Percentiles rank a stretch among this genome's conserved stretches.
These are phyloP conservation scores for Trichosporon asahii DNA, from an alignment of 1,284 basidiomycete genomes.

Conservation along the genomic window DNA sequence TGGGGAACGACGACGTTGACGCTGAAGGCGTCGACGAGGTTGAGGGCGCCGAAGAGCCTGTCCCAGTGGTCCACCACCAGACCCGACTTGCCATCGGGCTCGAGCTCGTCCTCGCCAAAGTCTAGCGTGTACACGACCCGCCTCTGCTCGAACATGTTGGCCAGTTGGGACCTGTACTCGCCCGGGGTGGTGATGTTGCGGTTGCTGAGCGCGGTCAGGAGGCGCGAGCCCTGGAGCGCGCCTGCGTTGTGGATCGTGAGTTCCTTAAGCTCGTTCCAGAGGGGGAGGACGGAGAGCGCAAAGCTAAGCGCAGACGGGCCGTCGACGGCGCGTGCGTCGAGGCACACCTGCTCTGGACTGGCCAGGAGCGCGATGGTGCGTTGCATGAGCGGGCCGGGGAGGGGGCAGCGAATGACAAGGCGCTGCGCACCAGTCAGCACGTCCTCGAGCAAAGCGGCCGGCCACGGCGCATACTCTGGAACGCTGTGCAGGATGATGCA, in stretches of 20 bases:
- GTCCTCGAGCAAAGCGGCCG: not conserved
- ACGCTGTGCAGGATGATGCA: conserved; percentile 3
- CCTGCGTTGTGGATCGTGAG: conserved; percentile 1
- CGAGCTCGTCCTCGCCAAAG: not conserved
- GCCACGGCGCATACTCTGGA: conserved; percentile 2
- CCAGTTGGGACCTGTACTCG: conserved; percentile 5
- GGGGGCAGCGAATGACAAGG: not conserved
- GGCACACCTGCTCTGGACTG: not conserved
- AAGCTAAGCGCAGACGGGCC: not conserved
- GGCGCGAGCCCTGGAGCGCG: not conserved
- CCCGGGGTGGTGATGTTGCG: not conserved
- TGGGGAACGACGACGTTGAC: conserved; percentile 6
- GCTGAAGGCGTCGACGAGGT: not conserved
- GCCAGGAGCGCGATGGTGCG: conserved; percentile 4
- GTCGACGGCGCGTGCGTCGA: not conserved
- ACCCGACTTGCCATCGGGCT: not conserved
- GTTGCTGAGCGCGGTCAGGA: not conserved
- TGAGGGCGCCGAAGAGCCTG: conserved; percentile 2
- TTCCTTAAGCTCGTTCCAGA: conserved; percentile 4
- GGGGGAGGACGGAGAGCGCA: conserved; percentile 8
- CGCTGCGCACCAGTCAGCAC: not conserved
- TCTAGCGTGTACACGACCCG: not conserved
- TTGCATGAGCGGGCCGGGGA: not conserved
- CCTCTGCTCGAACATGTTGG: conserved; percentile 1
- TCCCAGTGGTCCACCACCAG: not conserved